phyloP scores from a whole-genome alignment of 352 stramenopile genomes.

The Elongisporangium senticosum region DNA sequence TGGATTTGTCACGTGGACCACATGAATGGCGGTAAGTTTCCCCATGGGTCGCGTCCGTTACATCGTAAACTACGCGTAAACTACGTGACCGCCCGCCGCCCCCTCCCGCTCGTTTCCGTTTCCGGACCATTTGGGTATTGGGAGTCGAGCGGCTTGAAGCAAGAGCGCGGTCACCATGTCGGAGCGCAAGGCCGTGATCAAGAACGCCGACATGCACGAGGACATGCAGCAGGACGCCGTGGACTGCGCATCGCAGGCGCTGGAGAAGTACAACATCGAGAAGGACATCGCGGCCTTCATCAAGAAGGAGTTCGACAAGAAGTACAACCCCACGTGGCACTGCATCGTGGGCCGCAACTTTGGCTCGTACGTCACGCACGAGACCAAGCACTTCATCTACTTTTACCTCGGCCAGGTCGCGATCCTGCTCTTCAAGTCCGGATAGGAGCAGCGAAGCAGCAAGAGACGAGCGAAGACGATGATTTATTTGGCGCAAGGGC shows the following conservation, averaged over 20 bases:
- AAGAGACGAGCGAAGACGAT: neutral
- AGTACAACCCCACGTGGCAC: slow-evolving; percentile 92
- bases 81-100: neutral
- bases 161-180: slow-evolving; percentile 41
- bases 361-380: slow-evolving; percentile 91
- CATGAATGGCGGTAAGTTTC: neutral
- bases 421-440: slow-evolving; percentile 93
- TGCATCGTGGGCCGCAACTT: slow-evolving; percentile 95
- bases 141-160: neutral
- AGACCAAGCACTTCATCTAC: slow-evolving; percentile 95
- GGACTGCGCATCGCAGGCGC: slow-evolving; percentile 96
- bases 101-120: neutral
- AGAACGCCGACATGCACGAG: slow-evolving; percentile 99
- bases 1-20: neutral
- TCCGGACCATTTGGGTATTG: neutral
- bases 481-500: neutral
- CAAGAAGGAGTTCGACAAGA: slow-evolving; percentile 93
- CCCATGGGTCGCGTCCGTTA: neutral
- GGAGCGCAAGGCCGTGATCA: slow-evolving; percentile 99
- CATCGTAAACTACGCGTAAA: neutral
- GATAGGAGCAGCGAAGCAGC: slow-evolving; percentile 11
- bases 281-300: slow-evolving; percentile 94
- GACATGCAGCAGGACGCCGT: slow-evolving; percentile 99
- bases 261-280: slow-evolving; percentile 99
- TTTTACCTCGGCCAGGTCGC: slow-evolving; percentile 94